Conservation (phyloP, 768 basidiomycete genomes). For the Termitomyces sp. region DNA sequence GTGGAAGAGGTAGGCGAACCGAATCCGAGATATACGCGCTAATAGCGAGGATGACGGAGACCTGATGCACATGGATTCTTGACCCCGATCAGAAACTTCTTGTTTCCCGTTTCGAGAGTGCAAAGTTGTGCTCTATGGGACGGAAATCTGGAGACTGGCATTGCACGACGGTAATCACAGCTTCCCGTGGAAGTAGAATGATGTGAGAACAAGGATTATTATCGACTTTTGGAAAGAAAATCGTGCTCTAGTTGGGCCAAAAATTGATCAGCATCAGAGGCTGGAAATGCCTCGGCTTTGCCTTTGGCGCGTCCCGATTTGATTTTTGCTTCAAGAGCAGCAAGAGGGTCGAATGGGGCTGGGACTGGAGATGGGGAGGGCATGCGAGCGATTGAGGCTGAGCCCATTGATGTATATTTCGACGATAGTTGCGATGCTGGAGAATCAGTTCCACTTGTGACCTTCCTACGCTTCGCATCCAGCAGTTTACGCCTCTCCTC, state of each 20-base stretch:
- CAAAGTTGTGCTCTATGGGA: no score
- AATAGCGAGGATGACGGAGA: not conserved
- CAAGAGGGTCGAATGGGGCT: conserved; percentile 38
- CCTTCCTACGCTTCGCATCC: conserved; percentile 65
- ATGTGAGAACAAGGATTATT: not conserved
- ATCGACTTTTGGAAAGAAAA: conserved; percentile 32
- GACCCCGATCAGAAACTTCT: not conserved
- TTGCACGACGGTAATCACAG: not conserved
- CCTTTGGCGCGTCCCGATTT: conserved; percentile 15
- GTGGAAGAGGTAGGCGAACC: no score
- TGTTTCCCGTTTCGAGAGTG: not conserved
- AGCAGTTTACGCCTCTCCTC: conserved; percentile 60
- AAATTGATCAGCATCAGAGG: conserved; percentile 54
- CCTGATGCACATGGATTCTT: not conserved
- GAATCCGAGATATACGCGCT: not conserved
- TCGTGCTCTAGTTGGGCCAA: conserved; percentile 62
- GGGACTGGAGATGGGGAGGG: not conserved
- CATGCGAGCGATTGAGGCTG: not conserved
- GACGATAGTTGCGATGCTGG: conserved; percentile 1
- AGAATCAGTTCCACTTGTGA: conserved; percentile 7
- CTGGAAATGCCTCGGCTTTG: conserved; percentile 13
- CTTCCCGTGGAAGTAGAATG: not conserved
- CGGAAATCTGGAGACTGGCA: not conserved
- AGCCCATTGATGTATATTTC: not conserved
- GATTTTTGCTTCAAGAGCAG: conserved; percentile 36